A percentile compares a stretch with the other conserved stretches of the same genome.
Evolutionary conservation across 176 grass and related monocot species (phyloP).

Genomic region (Poa annua): DNA sequence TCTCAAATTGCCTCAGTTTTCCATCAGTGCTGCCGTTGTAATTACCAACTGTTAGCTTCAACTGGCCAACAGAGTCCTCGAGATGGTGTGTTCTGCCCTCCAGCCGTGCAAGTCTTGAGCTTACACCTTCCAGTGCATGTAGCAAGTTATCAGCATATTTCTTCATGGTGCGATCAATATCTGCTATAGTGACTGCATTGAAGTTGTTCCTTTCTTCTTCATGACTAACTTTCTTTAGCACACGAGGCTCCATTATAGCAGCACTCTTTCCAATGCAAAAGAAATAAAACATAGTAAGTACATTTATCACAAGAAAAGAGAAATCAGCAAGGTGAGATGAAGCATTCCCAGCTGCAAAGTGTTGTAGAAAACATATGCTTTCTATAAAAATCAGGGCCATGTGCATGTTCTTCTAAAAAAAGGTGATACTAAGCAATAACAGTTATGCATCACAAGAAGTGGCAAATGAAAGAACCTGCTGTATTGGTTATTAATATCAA

Average conservation of each 20-base stretch:
- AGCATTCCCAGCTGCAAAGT: background rate
- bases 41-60: conserved; percentile 71
- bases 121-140: conserved; percentile 75
- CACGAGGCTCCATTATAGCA: conserved; percentile 53
- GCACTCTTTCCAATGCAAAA: conserved; percentile 44
- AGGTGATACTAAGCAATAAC: background rate
- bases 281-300: conserved; percentile 20
- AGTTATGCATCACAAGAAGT: conserved; percentile 11
- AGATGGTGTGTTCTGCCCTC: conserved; percentile 77
- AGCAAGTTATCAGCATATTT: conserved; percentile 85
- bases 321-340: background rate
- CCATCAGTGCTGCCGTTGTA: conserved; percentile 76
- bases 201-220: conserved; percentile 60
- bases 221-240: conserved; percentile 58
- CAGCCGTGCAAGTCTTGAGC: conserved; percentile 70
- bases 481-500: conserved; percentile 9
- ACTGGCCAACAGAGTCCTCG: conserved; percentile 65
- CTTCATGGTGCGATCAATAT: conserved; percentile 84
- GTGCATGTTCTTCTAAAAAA: no score
- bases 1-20: conserved; percentile 86
- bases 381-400: no score
- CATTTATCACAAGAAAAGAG: conserved; percentile 15
- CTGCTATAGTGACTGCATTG: conserved; percentile 53
- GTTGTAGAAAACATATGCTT: no score
- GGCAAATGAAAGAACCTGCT: background rate